Conservation (phyloP, 1,139 yeast species). For the Blastobotrys apis region DNA sequence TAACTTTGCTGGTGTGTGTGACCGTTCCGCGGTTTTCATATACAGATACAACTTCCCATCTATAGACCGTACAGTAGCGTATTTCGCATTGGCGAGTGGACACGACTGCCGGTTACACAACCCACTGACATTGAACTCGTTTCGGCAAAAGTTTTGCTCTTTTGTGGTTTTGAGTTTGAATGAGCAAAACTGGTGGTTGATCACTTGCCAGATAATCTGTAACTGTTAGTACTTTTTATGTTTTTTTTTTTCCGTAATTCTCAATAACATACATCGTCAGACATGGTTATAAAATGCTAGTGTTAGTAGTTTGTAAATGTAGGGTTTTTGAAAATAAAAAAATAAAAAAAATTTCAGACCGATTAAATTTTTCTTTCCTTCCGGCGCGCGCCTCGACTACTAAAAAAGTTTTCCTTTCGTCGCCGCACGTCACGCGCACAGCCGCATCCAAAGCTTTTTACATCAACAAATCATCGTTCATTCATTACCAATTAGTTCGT, state of each 20-base stretch:
- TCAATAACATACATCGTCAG: conserved; percentile 14
- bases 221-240: neutral
- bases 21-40: conserved; percentile 97
- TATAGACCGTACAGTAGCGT: conserved; percentile 87
- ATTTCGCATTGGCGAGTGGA: conserved; percentile 92
- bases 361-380: conserved; percentile 23
- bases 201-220: conserved; percentile 82
- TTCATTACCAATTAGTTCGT: no score
- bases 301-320: neutral
- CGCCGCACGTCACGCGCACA: neutral
- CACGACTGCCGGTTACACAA: conserved; percentile 90
- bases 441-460: no score
- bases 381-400: neutral
- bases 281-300: conserved; percentile 5
- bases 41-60: conserved; percentile 86
- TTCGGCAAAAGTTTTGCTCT: conserved; percentile 78
- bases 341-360: conserved; percentile 19
- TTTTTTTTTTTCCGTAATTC: neutral
- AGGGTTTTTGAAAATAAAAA: no score
- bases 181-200: conserved; percentile 85
- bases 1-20: conserved; percentile 85
- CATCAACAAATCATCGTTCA: neutral
- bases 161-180: conserved; percentile 77
- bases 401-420: neutral
- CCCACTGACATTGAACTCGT: conserved; percentile 85